Percentiles rank a stretch among this genome's conserved stretches.
These are phyloP conservation scores for Prunus dulcis DNA, from an alignment of 306 rosid genomes.

Conservation along the genomic window DNA sequence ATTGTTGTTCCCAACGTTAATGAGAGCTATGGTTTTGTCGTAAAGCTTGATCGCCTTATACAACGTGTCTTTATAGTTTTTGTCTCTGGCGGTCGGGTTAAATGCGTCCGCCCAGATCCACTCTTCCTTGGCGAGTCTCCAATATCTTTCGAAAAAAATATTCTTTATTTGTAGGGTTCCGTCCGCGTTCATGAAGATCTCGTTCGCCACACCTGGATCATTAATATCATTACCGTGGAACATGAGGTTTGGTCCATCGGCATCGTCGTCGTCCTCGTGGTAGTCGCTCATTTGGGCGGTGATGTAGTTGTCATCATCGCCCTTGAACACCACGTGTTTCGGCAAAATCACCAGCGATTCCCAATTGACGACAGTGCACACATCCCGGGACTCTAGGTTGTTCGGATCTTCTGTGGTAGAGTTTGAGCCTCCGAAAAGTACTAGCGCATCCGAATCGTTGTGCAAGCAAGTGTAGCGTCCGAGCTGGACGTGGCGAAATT, in stretches of 20 bases:
- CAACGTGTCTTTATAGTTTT: background rate
- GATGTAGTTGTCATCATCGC: background rate
- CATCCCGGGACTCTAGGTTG: background rate
- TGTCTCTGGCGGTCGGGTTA: background rate
- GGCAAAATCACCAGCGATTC: slow-evolving; percentile 18
- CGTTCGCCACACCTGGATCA: background rate
- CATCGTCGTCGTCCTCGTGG: background rate
- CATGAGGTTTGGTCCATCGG: background rate
- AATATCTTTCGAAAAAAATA: background rate
- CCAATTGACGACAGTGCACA: slow-evolving; percentile 10
- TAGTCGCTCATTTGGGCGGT: background rate
- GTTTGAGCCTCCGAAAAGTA: background rate
- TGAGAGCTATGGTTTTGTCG: slow-evolving; percentile 5
- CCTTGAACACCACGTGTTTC: slow-evolving; percentile 15
- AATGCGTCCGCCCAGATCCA: slow-evolving; percentile 9
- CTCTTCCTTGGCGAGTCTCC: background rate
- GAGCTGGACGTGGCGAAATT: slow-evolving; percentile 3
- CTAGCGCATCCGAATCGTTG: background rate
- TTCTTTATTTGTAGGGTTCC: background rate
- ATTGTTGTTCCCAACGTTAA: background rate
- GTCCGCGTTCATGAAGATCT: background rate
- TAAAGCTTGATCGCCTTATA: background rate
- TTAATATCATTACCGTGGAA: background rate
- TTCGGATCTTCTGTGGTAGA: background rate
- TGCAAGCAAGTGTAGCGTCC: background rate